These are phyloP conservation scores for Termitomyces sp. DNA, from an alignment of 768 basidiomycete genomes.

Conservation along the genomic window DNA sequence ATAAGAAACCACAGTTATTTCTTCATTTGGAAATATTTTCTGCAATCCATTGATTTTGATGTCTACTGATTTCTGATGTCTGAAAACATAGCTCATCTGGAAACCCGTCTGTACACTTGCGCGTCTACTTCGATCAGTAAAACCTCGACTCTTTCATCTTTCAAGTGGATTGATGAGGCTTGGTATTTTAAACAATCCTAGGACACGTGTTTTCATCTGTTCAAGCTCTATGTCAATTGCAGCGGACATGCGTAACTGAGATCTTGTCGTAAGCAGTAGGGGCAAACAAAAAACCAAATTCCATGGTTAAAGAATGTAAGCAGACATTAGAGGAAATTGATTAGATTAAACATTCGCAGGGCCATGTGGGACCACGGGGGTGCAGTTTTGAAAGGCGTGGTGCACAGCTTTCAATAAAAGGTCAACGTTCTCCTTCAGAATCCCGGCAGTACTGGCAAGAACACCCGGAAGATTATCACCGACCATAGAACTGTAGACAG, in stretches of 20 bases:
- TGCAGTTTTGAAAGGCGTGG: conserved; percentile 1
- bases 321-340: background rate
- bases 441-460: conserved; percentile 9
- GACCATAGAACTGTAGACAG: conserved; percentile 3
- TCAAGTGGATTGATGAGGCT: too few species aligned
- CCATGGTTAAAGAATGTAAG: background rate
- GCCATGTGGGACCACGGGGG: conserved; percentile 5
- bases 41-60: too few species aligned
- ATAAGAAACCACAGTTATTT: too few species aligned
- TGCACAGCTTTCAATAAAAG: conserved; percentile 7
- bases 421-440: conserved; percentile 10
- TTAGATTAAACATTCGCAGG: conserved; percentile 2
- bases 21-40: too few species aligned
- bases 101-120: too few species aligned
- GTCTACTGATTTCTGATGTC: too few species aligned
- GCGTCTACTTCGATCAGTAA: too few species aligned
- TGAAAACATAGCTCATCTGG: too few species aligned
- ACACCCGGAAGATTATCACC: conserved; percentile 7
- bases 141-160: too few species aligned
- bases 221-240: background rate
- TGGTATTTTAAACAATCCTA: too few species aligned
- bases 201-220: background rate
- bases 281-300: background rate
- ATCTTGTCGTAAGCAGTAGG: background rate
- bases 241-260: background rate